Evolutionary conservation across 805 yeast genomes (phyloP).

Genomic region (Cyberlindnera maritima): DNA sequence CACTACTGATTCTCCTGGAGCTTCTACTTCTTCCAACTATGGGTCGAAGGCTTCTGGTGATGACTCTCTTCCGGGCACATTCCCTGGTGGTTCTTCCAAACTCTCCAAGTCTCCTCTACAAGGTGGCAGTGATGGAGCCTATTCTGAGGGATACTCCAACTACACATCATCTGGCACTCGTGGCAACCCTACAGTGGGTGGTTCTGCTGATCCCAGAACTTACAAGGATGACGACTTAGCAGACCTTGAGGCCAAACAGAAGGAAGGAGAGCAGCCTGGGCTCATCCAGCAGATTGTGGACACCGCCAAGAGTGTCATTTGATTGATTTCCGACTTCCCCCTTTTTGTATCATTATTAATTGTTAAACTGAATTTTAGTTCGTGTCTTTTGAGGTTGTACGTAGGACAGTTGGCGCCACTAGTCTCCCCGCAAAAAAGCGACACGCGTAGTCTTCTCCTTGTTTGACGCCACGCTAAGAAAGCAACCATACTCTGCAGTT

Average conservation of each 20-base stretch:
- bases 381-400: background rate
- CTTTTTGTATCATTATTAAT: constrained; percentile 1
- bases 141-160: background rate
- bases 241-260: background rate
- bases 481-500: too few relatives aligned
- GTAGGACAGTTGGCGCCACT: constrained; percentile 8
- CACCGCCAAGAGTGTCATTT: constrained; percentile 20
- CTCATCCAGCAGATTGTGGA: constrained; percentile 17
- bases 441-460: constrained; percentile 8
- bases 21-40: background rate
- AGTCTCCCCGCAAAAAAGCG: background rate
- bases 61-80: constrained; percentile 15
- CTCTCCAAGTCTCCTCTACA: background rate
- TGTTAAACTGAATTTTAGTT: too few relatives aligned
- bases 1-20: too few relatives aligned
- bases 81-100: constrained; percentile 2
- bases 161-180: constrained; percentile 1
- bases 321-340: background rate
- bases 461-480: background rate
- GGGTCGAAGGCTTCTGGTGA: background rate
- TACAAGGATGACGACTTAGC: constrained; percentile 1
- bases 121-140: background rate
- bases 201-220: constrained; percentile 1
- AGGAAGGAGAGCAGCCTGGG: constrained; percentile 6
- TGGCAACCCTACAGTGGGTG: background rate